Percentiles rank a stretch among this genome's conserved stretches.
Evolutionary conservation across 2,329 filamentous ascomycete species (phyloP).

Genomic region (Sarocladium strictum): DNA sequence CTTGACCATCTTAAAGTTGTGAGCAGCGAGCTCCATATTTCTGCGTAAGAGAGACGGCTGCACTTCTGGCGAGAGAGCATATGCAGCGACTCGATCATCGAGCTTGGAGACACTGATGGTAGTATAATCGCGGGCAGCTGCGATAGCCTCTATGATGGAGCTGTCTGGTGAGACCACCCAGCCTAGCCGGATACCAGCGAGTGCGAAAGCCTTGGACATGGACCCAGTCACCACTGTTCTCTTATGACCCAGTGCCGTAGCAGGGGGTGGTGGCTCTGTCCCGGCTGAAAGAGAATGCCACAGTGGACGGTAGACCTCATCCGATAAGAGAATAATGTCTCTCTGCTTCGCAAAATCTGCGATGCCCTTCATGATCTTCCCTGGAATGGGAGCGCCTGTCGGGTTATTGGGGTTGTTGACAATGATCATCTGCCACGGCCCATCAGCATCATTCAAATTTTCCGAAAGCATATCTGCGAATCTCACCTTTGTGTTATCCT

Average conservation of each 20-base stretch:
- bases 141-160: slow-evolving; percentile 57
- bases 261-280: slow-evolving; percentile 49
- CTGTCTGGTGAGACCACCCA: slow-evolving; percentile 69
- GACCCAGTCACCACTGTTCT: slow-evolving; percentile 70
- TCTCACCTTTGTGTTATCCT: slow-evolving; percentile 62
- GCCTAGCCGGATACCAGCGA: slow-evolving; percentile 76
- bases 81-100: slow-evolving; percentile 72
- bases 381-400: slow-evolving; percentile 65
- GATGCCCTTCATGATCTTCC: slow-evolving; percentile 52
- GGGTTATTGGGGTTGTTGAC: slow-evolving; percentile 79
- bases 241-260: slow-evolving; percentile 65
- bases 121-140: slow-evolving; percentile 70
- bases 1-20: slow-evolving; percentile 61
- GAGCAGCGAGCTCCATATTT: slow-evolving; percentile 54
- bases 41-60: slow-evolving; percentile 41
- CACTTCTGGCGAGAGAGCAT: slow-evolving; percentile 55
- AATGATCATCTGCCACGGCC: slow-evolving; percentile 40
- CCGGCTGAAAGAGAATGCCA: slow-evolving; percentile 57
- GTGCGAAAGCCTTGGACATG: slow-evolving; percentile 78
- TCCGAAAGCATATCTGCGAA: background rate
- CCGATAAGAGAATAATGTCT: slow-evolving; percentile 62
- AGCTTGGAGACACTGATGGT: slow-evolving; percentile 81
- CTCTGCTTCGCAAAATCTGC: slow-evolving; percentile 56
- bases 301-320: slow-evolving; percentile 80
- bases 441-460: slow-evolving; percentile 33